Evolutionary conservation across 2,329 filamentous ascomycete species (phyloP), one percentile per base, ranked within the genome.

Genomic region (Aureobasidium sp.): DNA sequence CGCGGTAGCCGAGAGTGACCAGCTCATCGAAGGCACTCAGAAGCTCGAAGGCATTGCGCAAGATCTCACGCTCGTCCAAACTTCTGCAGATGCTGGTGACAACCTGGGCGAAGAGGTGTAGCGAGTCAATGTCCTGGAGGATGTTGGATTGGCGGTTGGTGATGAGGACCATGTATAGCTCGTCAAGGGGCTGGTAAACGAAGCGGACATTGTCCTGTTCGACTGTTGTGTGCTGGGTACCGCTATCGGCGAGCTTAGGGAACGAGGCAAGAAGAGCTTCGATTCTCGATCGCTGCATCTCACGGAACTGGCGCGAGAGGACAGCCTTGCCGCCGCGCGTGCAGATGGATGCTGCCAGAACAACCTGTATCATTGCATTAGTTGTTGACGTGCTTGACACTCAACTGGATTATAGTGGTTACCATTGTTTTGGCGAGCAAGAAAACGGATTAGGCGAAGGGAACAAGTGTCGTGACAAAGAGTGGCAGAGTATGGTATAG

Each of bases 131-230:
- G 77, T 99, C 94, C 79, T 99, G 94, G 57, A 99, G 84, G 69
- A 99, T 99, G 79, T 99, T 99, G 76, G 93, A 97, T 81, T 97
- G 94, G 71, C 92, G 89, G 82, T 99, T 99, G 76, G 95, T 99
- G 78, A 99, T 97, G 72, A 99, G 86, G 68, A 99, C 93, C 86
- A 99, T 97, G 84, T 99, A 99, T 67, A 99, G 87, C 81, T 99
- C 95, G 79, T 99, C 95, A 67, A 99, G 84, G 64, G 94, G 95
- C 76, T 99, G 94, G 82, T 99, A 99, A 63, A 99, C 94, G 74
- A 97, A 99, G 79, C 94, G 93, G 72, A 99, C 94, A 80, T 96
- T 97, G 81, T 99, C 95, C 78, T 97, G 92, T 78, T 99, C 94
- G 71, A 97, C 92, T 6, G 90, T 99, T 32, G 94, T 99, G 77